phyloP scores from a whole-genome alignment of 495 filamentous ascomycete species.

The Aspergillus panamensis region DNA sequence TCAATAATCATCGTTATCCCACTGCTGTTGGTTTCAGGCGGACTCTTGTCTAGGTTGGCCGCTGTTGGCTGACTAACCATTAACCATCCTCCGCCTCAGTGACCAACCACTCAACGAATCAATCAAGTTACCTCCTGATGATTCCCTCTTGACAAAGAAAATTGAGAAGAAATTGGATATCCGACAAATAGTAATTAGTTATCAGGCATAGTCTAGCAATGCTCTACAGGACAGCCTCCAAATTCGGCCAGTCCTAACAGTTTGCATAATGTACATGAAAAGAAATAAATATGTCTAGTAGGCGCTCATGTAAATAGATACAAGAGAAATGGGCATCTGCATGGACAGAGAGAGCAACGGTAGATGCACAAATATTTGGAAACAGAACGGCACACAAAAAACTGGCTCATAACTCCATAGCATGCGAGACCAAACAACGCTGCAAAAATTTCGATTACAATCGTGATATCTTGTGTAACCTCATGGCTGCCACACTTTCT shows the following conservation, averaged over 20 bases:
- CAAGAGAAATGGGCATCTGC: background rate
- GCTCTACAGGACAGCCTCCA: background rate
- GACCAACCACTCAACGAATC: background rate
- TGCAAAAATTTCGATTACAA: slow-evolving; percentile 8
- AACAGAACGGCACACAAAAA: background rate
- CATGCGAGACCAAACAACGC: slow-evolving; percentile 13
- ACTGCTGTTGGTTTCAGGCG: slow-evolving; percentile 21
- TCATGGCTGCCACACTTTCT: slow-evolving; percentile 11
- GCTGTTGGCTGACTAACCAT: slow-evolving; percentile 25
- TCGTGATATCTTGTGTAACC: slow-evolving; percentile 13
- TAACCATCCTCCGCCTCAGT: slow-evolving; percentile 9
- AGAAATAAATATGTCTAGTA: background rate
- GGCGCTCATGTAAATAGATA: background rate
- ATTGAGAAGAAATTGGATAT: too few species aligned
- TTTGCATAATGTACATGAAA: background rate
- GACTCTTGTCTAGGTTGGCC: slow-evolving; percentile 18
- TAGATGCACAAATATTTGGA: background rate
- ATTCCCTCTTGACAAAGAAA: too few species aligned
- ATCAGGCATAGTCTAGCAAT: too few species aligned
- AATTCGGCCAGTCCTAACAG: background rate
- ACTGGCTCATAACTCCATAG: slow-evolving; percentile 6
- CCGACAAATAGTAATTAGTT: too few species aligned
- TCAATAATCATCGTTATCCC: slow-evolving; percentile 7
- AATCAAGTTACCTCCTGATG: too few species aligned
- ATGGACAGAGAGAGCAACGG: background rate